Evolutionary conservation across 352 stramenopile species (phyloP), one percentile per base, ranked within the genome.

Genomic region (Phytophthora citricola): DNA sequence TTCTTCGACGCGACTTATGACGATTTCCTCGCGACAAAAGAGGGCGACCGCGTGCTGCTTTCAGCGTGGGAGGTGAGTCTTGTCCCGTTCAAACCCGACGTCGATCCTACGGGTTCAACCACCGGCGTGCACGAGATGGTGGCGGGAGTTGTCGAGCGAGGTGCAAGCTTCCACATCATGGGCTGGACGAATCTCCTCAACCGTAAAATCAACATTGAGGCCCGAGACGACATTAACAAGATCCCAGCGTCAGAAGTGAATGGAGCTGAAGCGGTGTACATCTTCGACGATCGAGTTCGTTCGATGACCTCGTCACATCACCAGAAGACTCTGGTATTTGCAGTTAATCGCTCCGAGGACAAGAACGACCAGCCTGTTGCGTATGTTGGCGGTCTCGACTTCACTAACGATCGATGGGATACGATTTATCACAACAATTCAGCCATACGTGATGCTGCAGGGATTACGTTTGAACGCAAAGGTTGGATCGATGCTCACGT

Each of bases 321-420:
- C 51, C 78, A 87, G 41, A 89, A 89, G 53, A 67, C 66, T 5
- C 12, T 87, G 10, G 54, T 76, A 1, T 63, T 79, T 9, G 63
- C 73, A 11, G 47, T 38, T 4, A 58, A 58, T 9, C 34, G 38
- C 6, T 50, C 41, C 3, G 32, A 40, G 1, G 41, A 58, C 20
- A 50, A 48, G n/a, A 24, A 61, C 10, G 56, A 68, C 14, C 46
- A 64, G 5, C 50, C 68, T n/a, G 51, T 76, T 11, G 79, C 81
- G 17, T 89, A 82, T 46, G 67, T 87, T 0, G 75, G 79, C 8
- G 81, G 79, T 2, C 63, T 86, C 9, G 79, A 90, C 62, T 68
- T 86, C 26, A 76, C 63, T 17, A 63, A 67, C n/a, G 70, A 89
- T 38, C 81, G 81, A n/a, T 90, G 81, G 79, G 77, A 88, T 50